These are phyloP conservation scores for Rhizoclosmatium globosum DNA, from an alignment of 192 early-diverging fungal species.

Conservation along the genomic window DNA sequence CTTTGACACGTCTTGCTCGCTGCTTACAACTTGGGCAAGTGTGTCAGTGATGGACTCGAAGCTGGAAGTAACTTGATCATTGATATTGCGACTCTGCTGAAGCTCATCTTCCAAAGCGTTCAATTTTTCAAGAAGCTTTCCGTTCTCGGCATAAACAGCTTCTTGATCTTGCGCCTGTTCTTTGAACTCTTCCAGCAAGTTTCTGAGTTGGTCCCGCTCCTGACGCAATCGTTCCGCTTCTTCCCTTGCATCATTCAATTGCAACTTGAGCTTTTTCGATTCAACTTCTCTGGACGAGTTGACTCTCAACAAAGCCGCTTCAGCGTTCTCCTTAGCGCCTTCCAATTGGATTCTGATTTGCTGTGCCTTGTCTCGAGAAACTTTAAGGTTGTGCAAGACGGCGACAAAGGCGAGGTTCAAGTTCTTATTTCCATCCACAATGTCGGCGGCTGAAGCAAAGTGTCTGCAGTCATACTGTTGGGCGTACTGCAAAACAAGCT, in stretches of 20 bases:
- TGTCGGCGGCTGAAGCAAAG: slow-evolving; percentile 43
- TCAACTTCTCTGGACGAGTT: slow-evolving; percentile 14
- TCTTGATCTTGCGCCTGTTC: slow-evolving; percentile 12
- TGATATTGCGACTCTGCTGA: neutral
- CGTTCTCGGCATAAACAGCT: slow-evolving; percentile 7
- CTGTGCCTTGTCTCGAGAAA: slow-evolving; percentile 17
- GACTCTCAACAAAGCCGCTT: slow-evolving; percentile 23
- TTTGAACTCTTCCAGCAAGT: slow-evolving; percentile 22
- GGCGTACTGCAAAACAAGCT: slow-evolving; percentile 42
- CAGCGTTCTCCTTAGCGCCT: slow-evolving; percentile 29
- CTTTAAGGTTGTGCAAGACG: slow-evolving; percentile 47
- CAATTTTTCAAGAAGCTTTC: slow-evolving; percentile 1
- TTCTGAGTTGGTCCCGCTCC: slow-evolving; percentile 5
- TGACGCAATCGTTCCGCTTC: slow-evolving; percentile 6
- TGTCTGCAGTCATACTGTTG: slow-evolving; percentile 51
- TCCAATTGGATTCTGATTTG: slow-evolving; percentile 15
- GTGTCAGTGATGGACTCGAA: slow-evolving; percentile 17
- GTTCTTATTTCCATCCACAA: slow-evolving; percentile 53
- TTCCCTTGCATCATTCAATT: slow-evolving; percentile 19
- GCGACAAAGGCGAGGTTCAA: slow-evolving; percentile 55
- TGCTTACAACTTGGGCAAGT: neutral
- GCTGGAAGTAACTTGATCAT: slow-evolving; percentile 1
- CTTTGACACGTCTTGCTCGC: neutral
- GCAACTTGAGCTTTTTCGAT: slow-evolving; percentile 9
- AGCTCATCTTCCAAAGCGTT: slow-evolving; percentile 26